These are phyloP conservation scores for Nakaseomyces glabratus DNA, from an alignment of 1,139 yeast species.

Conservation along the genomic window DNA sequence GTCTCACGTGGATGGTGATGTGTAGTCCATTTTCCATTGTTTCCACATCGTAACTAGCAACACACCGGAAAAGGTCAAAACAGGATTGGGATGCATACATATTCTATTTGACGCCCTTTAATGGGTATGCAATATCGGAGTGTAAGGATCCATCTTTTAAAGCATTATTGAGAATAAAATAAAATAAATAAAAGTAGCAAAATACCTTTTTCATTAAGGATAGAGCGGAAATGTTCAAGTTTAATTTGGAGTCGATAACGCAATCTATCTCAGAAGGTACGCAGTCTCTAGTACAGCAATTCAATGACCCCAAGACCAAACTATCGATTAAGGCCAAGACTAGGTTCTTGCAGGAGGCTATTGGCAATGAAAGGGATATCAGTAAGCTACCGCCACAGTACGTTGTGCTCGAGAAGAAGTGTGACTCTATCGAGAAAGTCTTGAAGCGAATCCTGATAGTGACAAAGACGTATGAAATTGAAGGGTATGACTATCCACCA, in stretches of 20 bases:
- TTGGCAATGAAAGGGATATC: constrained; percentile 60
- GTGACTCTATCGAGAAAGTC: constrained; percentile 52
- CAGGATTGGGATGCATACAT: too few relatives aligned
- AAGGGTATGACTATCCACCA: constrained; percentile 68
- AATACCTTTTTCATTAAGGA: too few relatives aligned
- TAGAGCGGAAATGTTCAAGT: constrained; percentile 2
- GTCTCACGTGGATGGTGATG: too few relatives aligned
- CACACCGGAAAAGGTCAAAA: too few relatives aligned
- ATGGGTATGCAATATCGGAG: too few relatives aligned
- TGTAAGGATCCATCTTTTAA: too few relatives aligned
- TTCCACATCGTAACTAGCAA: too few relatives aligned
- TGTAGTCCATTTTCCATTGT: too few relatives aligned
- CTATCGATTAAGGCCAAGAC: constrained; percentile 26
- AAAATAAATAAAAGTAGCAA: too few relatives aligned
- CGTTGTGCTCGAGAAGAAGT: constrained; percentile 53
- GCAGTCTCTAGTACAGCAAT: constrained; percentile 8
- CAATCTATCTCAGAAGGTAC: constrained; percentile 4
- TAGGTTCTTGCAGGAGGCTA: constrained; percentile 48
- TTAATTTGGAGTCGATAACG: background rate
- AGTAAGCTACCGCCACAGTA: constrained; percentile 71
- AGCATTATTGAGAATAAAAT: too few relatives aligned
- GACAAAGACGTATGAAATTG: constrained; percentile 50
- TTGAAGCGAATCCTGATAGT: constrained; percentile 52
- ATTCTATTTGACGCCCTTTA: too few relatives aligned
- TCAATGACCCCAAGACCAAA: constrained; percentile 26